Percentiles rank a stretch among this genome's conserved stretches.
These are phyloP conservation scores for Phylloporus scabripes DNA, from an alignment of 768 basidiomycete species.

Conservation along the genomic window DNA sequence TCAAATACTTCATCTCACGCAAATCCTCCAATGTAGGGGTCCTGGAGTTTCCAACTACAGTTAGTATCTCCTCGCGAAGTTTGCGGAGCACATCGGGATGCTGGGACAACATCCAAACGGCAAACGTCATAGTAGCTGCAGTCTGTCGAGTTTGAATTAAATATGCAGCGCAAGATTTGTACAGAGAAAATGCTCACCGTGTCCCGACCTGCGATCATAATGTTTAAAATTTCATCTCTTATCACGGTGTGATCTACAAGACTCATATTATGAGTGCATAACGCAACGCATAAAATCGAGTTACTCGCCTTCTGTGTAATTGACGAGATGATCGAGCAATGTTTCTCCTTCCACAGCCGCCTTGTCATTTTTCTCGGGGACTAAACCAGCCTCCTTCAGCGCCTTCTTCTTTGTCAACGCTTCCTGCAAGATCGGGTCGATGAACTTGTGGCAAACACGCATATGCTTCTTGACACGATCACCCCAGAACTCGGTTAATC, in stretches of 20 bases:
- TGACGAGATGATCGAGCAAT: constrained; percentile 28
- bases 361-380: constrained; percentile 5
- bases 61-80: constrained; percentile 29
- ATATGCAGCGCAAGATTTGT: background rate
- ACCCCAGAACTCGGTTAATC: constrained; percentile 40
- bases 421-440: constrained; percentile 48
- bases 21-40: constrained; percentile 30
- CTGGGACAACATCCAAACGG: constrained; percentile 41
- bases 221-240: constrained; percentile 34
- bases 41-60: constrained; percentile 22
- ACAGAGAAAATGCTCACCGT: constrained; percentile 18
- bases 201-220: constrained; percentile 34
- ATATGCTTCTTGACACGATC: constrained; percentile 44
- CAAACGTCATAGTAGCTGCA: constrained; percentile 28
- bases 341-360: constrained; percentile 23
- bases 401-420: constrained; percentile 36
- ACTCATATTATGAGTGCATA: background rate
- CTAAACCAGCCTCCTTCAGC: background rate
- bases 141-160: constrained; percentile 22
- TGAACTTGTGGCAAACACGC: constrained; percentile 44
- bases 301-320: constrained; percentile 23
- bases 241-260: constrained; percentile 27
- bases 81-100: constrained; percentile 26
- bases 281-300: background rate
- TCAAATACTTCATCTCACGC: constrained; percentile 37